Evolutionary conservation across 1,284 basidiomycete genomes (phyloP), one percentile per base, ranked within the genome.

Genomic region (Irpex sp.): DNA sequence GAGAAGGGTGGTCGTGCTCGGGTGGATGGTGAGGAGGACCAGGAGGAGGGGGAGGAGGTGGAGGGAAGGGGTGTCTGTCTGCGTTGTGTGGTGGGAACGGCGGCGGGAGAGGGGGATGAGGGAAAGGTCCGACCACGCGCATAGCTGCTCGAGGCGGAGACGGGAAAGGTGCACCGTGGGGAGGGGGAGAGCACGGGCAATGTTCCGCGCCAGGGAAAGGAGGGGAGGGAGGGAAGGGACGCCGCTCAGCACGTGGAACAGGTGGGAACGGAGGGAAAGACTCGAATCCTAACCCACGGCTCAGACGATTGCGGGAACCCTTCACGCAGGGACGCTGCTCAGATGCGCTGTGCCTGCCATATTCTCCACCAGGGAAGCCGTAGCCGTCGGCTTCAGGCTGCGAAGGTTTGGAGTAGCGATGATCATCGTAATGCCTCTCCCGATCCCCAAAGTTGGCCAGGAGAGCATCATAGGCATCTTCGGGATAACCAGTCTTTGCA

Each of bases 1-100:
- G 33, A 56, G 58, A 19, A 56, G 55, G 4, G 61, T 18, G 28
- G 12, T 33, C 19, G 56, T 18, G 59, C 37, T 48, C 52, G 52
- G 45, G 60, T 35, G 58, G 59, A 57, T 12, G 49, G 4, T 48
- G 39, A 19, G 48, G 58, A 12, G 56, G 61, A 9, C 53, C 61
- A 5, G 54, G 51, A 18, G 18, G 39, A 4, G 58, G 62, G 33
- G 10, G n/a, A n/a, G 58, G 37, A 19, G 48, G 16, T 4, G 23
- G 37, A n/a, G 16, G 33, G 49, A 37, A 56, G 7, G 59, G 58
- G 33, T 58, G 55, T 3, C 36, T n/a, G 14, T 23, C 28, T 10
- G 2, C 12, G 4, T 12, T 7, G 18, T 12, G 7, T 28, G 52
- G 53, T 8, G 59, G 52, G 42, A 16, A 56, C 42, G 53, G 53